These are phyloP conservation scores for Echeveria elegans DNA, from an alignment of 164 flowering plant species.

Conservation along the genomic window DNA sequence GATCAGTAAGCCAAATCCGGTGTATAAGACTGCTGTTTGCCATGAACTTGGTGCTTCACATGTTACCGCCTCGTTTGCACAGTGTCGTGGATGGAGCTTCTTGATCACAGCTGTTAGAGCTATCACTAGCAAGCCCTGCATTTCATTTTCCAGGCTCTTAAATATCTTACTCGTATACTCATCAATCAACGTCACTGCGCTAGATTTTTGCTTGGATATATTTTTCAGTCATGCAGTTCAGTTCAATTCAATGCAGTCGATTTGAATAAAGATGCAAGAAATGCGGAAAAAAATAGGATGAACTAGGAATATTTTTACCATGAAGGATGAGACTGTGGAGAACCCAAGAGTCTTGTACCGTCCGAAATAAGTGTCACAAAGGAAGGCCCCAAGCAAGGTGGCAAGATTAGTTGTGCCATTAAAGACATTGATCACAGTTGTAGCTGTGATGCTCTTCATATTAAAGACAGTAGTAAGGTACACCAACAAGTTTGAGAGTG, in stretches of 20 bases:
- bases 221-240: no score
- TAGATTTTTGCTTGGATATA: no score
- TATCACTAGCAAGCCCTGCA: constrained; percentile 33
- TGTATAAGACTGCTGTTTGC: constrained; percentile 24
- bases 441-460: constrained; percentile 30
- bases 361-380: constrained; percentile 48
- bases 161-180: neutral
- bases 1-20: constrained; percentile 21
- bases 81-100: constrained; percentile 28
- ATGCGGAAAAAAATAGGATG: neutral
- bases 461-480: constrained; percentile 37
- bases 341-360: constrained; percentile 37
- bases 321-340: constrained; percentile 29
- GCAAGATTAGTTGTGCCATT: constrained; percentile 38
- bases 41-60: constrained; percentile 29
- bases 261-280: no score
- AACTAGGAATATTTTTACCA: constrained; percentile 23
- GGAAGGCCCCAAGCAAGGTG: constrained; percentile 37
- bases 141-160: neutral
- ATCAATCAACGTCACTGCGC: neutral
- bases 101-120: constrained; percentile 28
- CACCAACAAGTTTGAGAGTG: constrained; percentile 29
- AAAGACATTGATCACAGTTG: constrained; percentile 28
- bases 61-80: constrained; percentile 10
- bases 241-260: no score